Conservation (phyloP, 306 rosid genomes). For the Glycine tomentella region DNA sequence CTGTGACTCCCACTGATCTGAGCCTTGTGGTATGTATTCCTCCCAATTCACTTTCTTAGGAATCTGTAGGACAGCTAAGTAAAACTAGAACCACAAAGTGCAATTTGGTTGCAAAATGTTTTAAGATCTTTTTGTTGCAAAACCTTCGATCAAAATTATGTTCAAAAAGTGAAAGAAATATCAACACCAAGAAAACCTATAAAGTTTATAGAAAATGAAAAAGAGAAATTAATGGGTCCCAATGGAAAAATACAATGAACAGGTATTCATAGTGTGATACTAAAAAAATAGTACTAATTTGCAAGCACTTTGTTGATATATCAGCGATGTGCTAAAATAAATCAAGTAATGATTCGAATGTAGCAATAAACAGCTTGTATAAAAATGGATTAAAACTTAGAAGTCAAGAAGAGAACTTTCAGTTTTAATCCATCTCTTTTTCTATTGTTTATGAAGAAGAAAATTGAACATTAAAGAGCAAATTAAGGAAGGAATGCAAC, state of each 20-base stretch:
- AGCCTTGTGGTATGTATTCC: conserved; percentile 72
- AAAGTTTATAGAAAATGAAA: conserved; percentile 2
- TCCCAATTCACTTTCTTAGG: conserved; percentile 95
- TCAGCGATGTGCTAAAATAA: not conserved
- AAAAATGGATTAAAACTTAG: not conserved
- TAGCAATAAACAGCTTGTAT: not conserved
- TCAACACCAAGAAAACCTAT: conserved; percentile 26
- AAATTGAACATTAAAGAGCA: no score
- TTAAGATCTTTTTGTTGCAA: not conserved
- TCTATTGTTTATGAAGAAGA: no score
- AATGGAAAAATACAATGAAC: no score
- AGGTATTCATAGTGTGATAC: not conserved
- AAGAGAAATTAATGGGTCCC: no score
- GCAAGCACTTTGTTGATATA: not conserved
- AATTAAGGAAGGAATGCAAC: no score
- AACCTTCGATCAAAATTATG: not conserved
- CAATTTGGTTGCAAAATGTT: conserved; percentile 15
- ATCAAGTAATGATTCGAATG: conserved; percentile 11
- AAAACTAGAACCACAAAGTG: conserved; percentile 49
- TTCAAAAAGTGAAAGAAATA: conserved; percentile 27
- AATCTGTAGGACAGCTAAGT: conserved; percentile 84
- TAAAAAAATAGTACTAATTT: not conserved
- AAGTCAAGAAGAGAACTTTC: no score
- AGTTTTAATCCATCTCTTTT: no score
- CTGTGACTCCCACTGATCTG: conserved; percentile 86